Evolutionary conservation across 2,329 filamentous ascomycete species (phyloP).

Genomic region (Penicillium sp.): DNA sequence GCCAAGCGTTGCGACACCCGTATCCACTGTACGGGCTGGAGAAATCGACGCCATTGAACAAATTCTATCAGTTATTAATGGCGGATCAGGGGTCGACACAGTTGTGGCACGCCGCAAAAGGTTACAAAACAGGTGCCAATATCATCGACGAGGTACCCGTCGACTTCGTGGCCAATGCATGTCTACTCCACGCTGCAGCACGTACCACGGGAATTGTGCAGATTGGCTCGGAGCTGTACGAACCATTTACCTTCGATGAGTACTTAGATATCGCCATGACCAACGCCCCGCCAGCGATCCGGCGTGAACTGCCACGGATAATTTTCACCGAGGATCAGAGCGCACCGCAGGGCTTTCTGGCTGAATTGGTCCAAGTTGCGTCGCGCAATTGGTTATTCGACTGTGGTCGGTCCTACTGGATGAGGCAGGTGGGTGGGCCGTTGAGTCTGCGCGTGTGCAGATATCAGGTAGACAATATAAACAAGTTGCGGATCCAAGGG

Average conservation of each 20-base stretch:
- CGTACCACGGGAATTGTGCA: conserved; percentile 30
- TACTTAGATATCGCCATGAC: conserved; percentile 18
- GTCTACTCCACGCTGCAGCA: conserved; percentile 29
- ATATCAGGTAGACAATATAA: conserved; percentile 23
- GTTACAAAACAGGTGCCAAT: conserved; percentile 27
- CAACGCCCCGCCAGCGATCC: conserved; percentile 21
- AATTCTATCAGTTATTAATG: conserved; percentile 27
- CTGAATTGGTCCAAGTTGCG: conserved; percentile 31
- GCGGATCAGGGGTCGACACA: conserved; percentile 25
- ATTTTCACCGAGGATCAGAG: conserved; percentile 28
- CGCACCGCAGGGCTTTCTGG: conserved; percentile 28
- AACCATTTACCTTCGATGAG: conserved; percentile 28
- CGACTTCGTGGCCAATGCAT: conserved; percentile 32
- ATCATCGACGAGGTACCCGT: conserved; percentile 33
- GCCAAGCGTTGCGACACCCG: conserved; percentile 27
- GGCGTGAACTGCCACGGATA: conserved; percentile 23
- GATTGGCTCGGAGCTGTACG: conserved; percentile 28
- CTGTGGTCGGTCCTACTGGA: conserved; percentile 32
- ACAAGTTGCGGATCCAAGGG: conserved; percentile 18
- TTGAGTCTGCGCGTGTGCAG: conserved; percentile 27
- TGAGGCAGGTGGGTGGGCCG: conserved; percentile 29
- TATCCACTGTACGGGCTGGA: conserved; percentile 31
- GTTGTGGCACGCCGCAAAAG: conserved; percentile 29
- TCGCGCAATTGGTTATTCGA: conserved; percentile 33
- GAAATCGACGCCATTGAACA: conserved; percentile 30